These are phyloP conservation scores for Eremothecium gossypii DNA, from an alignment of 1,139 yeast species.

Conservation along the genomic window DNA sequence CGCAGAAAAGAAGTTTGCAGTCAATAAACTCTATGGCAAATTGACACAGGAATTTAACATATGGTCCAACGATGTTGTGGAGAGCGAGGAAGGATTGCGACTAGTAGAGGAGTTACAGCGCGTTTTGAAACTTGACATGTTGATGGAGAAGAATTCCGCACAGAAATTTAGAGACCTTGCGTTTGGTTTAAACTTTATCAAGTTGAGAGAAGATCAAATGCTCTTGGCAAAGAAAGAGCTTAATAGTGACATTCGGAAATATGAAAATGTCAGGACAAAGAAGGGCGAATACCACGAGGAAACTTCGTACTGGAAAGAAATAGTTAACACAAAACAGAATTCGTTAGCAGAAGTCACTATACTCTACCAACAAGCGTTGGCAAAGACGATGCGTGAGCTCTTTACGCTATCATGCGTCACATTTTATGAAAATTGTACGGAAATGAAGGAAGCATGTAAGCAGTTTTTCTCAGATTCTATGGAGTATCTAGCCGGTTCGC, in stretches of 20 bases:
- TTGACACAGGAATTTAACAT: slow-evolving; percentile 17
- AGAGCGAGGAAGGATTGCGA: slow-evolving; percentile 14
- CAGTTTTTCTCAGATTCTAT: slow-evolving; percentile 17
- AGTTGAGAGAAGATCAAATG: slow-evolving; percentile 21
- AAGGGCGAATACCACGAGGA: slow-evolving; percentile 22
- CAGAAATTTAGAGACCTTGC: slow-evolving; percentile 14
- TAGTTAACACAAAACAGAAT: slow-evolving; percentile 17
- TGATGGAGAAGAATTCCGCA: slow-evolving; percentile 18
- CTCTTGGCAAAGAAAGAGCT: slow-evolving; percentile 17
- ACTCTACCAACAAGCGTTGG: slow-evolving; percentile 19
- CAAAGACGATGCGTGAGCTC: slow-evolving; percentile 19
- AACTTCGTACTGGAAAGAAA: slow-evolving; percentile 18
- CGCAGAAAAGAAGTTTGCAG: slow-evolving; percentile 17
- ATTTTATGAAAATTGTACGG: slow-evolving; percentile 19
- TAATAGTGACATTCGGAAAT: slow-evolving; percentile 14
- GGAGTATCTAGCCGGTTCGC: slow-evolving; percentile 12
- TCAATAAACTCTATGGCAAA: slow-evolving; percentile 16
- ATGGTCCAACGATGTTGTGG: slow-evolving; percentile 21
- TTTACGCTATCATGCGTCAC: slow-evolving; percentile 20
- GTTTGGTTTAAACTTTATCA: slow-evolving; percentile 17
- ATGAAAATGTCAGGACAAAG: slow-evolving; percentile 14
- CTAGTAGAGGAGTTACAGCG: slow-evolving; percentile 18
- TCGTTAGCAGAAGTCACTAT: slow-evolving; percentile 15
- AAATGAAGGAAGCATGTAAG: slow-evolving; percentile 18
- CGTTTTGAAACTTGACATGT: slow-evolving; percentile 19